Conservation (phyloP, 805 yeast genomes). For the Monosporozyma servazzii region DNA sequence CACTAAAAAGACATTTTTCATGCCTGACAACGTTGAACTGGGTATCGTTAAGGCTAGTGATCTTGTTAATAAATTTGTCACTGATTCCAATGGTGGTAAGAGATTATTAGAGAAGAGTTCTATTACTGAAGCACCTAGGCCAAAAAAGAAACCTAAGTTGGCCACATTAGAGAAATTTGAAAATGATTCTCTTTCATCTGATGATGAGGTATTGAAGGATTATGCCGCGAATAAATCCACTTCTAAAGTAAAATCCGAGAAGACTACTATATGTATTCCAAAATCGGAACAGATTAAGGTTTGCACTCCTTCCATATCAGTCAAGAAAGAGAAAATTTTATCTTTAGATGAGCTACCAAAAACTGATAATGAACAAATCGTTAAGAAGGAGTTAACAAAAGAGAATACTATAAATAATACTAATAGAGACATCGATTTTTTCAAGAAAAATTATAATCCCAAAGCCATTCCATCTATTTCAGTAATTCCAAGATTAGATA, state of each 20-base stretch:
- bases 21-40: slow-evolving; percentile 64
- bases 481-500: slow-evolving; percentile 16
- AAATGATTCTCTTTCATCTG: slow-evolving; percentile 8
- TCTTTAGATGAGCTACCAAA: not conserved
- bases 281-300: not conserved
- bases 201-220: not conserved
- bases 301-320: not conserved
- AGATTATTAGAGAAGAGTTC: not conserved
- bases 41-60: slow-evolving; percentile 50
- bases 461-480: slow-evolving; percentile 17
- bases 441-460: slow-evolving; percentile 17
- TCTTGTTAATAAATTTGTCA: slow-evolving; percentile 32
- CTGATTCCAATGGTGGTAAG: not conserved
- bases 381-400: not conserved
- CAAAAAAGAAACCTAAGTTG: not conserved
- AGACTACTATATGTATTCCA: not conserved
- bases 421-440: slow-evolving; percentile 15
- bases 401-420: slow-evolving; percentile 11
- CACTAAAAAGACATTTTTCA: slow-evolving; percentile 43
- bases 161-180: slow-evolving; percentile 11
- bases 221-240: not conserved
- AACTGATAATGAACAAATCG: not conserved
- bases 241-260: not conserved
- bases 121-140: not conserved
- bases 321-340: not conserved